These are phyloP conservation scores for Ogataea paradorogensis DNA, from an alignment of 805 yeast genomes.

Conservation along the genomic window DNA sequence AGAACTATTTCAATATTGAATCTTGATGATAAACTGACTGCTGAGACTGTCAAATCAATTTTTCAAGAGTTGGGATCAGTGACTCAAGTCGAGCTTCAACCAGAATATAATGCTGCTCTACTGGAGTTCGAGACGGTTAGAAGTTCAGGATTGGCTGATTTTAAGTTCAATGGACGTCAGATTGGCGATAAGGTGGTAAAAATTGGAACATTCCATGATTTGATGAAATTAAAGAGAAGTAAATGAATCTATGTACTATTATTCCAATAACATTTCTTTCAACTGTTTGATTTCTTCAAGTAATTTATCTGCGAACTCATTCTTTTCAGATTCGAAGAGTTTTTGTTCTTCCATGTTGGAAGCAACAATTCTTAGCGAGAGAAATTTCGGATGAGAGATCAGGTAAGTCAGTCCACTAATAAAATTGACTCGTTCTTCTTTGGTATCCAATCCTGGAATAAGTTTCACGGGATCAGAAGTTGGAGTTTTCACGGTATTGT, in stretches of 20 bases:
- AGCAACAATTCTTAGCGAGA: slow-evolving; percentile 65
- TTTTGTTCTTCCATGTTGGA: slow-evolving; percentile 64
- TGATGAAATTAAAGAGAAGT: slow-evolving; percentile 17
- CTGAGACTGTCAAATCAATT: slow-evolving; percentile 32
- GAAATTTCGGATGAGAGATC: slow-evolving; percentile 81
- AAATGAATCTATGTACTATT: slow-evolving; percentile 1
- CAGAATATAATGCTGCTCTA: slow-evolving; percentile 47
- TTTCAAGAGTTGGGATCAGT: slow-evolving; percentile 39
- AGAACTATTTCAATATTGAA: slow-evolving; percentile 26
- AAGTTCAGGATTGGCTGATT: slow-evolving; percentile 51
- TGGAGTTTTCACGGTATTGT: slow-evolving; percentile 38
- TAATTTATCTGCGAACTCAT: slow-evolving; percentile 43
- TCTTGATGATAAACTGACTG: slow-evolving; percentile 38
- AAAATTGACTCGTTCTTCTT: slow-evolving; percentile 57
- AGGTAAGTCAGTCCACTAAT: slow-evolving; percentile 63
- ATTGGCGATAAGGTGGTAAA: slow-evolving; percentile 34
- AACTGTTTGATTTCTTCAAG: slow-evolving; percentile 52
- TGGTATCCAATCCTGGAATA: slow-evolving; percentile 61
- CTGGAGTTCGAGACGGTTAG: slow-evolving; percentile 42
- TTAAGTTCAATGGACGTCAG: slow-evolving; percentile 39
- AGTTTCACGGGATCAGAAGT: slow-evolving; percentile 22
- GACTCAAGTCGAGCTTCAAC: slow-evolving; percentile 41
- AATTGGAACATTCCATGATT: slow-evolving; percentile 35
- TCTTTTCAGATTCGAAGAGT: slow-evolving; percentile 43
- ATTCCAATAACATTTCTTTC: slow-evolving; percentile 40